Base-by-base conservation (phyloP, 2,329 filamentous ascomycete species). In the Plenodomus lindquistii region DNA sequence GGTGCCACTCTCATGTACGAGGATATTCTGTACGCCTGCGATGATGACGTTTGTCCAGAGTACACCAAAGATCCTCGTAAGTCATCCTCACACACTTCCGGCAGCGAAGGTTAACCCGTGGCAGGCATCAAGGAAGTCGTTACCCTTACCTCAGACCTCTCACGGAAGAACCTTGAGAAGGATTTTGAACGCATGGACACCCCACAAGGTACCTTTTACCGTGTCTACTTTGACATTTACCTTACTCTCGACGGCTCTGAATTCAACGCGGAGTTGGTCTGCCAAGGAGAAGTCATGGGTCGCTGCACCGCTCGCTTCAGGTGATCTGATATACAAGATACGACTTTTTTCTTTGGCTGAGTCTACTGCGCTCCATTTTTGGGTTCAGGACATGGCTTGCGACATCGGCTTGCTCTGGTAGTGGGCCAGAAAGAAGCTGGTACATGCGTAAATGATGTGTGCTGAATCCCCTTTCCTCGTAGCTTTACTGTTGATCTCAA, bases 141-240 rank as follows among this genome's bases (percentile, higher is more conserved):
- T 57, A 99, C 94, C 1, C 85, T 99, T 42, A 97, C 94, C 2
- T 97, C 93, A 2, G 94, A 99, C 71, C 81, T 99, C 48, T 97
- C 92, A 40, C 88, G 93, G 64, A 99, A 97, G 82, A 97, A 97
- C 72, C 86, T 99, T 11, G 94, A 99, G 75, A 97, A 97, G 77
- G 94, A 99, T 73, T 99, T 99, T 67, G 94, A 99, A 77, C 86
- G 94, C 70, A 97, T 97, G 94, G 94, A 97, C 72, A 97, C 94
- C 1, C 92, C 94, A 5, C 93, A 99, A 73, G 94, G 94, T 71
- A 62, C 83, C 77, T 62, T 88, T 22, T 76, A 81, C 63, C 75
- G 81, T 42, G 85, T 91, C 42, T 89, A 88, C 73, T 77, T 78
- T 57, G 89, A 93, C 65, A 82, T 93, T 67, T 88, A 74, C 75